Percentiles rank a stretch among this genome's conserved stretches.
These are phyloP conservation scores for Lasiodiplodia citricola DNA, from an alignment of 2,329 filamentous ascomycete genomes.

Conservation along the genomic window DNA sequence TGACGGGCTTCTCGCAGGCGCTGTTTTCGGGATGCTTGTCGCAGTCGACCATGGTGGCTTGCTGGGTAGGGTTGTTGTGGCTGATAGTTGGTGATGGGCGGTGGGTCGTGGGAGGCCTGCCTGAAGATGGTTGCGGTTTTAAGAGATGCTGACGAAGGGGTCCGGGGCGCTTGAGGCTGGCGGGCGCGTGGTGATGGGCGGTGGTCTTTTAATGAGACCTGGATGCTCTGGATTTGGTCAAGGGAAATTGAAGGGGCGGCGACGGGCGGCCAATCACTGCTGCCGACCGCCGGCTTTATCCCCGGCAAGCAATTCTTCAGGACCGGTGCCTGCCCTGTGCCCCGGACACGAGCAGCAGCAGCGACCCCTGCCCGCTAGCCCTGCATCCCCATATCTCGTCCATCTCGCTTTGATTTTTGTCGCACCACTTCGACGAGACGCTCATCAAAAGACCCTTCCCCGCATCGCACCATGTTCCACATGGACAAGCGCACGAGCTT, in stretches of 20 bases:
- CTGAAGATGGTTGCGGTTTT: conserved; percentile 4
- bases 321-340: not conserved
- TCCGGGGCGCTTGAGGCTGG: not conserved
- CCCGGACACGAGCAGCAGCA: not conserved
- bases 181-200: not conserved
- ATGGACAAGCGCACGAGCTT: not conserved
- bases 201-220: conserved; percentile 4
- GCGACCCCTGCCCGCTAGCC: not conserved
- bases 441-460: conserved; percentile 9
- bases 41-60: conserved; percentile 16
- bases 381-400: conserved; percentile 8
- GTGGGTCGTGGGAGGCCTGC: conserved; percentile 16
- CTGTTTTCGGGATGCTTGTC: not conserved
- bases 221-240: not conserved
- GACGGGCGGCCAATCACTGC: conserved; percentile 10
- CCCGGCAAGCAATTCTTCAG: not conserved
- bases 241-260: conserved; percentile 18
- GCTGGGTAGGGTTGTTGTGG: not conserved
- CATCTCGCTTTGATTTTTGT: conserved; percentile 2
- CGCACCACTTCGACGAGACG: not conserved
- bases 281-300: not conserved
- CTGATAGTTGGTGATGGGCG: not conserved
- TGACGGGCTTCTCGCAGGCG: conserved; percentile 19
- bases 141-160: not conserved
- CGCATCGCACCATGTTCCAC: not conserved